Percentiles rank a stretch among this genome's conserved stretches.
Evolutionary conservation across 176 grass and related monocot species (phyloP).

Genomic region (Miscanthus lutarioriparius): DNA sequence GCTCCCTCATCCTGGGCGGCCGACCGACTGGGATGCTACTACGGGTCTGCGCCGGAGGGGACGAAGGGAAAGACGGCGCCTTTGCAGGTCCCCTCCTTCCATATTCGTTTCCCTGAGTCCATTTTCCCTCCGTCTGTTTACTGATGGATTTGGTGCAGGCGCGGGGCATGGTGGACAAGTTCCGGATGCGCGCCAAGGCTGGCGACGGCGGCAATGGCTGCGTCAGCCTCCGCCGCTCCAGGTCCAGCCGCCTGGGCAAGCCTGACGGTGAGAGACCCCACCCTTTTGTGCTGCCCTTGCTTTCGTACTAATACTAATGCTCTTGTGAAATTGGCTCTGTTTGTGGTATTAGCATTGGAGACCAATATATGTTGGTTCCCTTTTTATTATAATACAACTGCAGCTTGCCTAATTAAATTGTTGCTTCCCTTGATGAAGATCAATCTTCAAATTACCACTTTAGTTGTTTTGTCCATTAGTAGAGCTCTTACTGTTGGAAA

Average conservation of each 20-base stretch:
- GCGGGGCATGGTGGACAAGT: conserved; percentile 19
- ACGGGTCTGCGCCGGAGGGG: neutral
- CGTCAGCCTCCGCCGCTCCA: conserved; percentile 6
- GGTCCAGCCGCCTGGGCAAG: neutral
- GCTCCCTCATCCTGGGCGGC: neutral
- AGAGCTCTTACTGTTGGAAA: neutral
- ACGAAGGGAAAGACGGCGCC: conserved; percentile 5
- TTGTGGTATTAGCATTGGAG: neutral
- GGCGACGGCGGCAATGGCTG: conserved; percentile 6
- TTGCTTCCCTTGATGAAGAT: neutral
- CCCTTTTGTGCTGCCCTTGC: neutral
- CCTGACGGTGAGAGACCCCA: conserved; percentile 2
- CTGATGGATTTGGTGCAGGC: neutral
- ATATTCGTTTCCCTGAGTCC: neutral
- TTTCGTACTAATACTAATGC: neutral
- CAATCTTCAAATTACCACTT: neutral
- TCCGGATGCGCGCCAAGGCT: conserved; percentile 19
- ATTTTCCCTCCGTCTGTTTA: neutral
- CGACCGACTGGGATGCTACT: neutral
- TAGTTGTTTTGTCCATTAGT: neutral
- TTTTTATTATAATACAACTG: neutral
- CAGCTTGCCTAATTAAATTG: neutral
- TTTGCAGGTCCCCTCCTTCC: neutral
- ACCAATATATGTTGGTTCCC: neutral
- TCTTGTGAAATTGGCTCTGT: neutral